phyloP scores from a whole-genome alignment of 805 yeast genomes.

The Zygosaccharomyces bisporus region DNA sequence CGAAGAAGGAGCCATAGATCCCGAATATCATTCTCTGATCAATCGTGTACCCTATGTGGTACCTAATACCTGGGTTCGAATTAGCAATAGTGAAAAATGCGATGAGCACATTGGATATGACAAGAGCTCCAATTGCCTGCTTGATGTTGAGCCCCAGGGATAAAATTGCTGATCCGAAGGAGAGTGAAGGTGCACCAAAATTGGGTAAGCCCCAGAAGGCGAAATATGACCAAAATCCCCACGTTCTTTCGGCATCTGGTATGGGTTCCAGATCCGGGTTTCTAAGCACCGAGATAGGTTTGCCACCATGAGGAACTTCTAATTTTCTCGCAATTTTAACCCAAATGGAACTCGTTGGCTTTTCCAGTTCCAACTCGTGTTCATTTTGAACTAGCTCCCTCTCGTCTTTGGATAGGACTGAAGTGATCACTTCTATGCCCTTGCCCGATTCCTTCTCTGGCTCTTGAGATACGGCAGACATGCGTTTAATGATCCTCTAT shows the following conservation, averaged over 20 bases:
- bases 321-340: constrained; percentile 16
- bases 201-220: constrained; percentile 40
- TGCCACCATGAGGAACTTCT: constrained; percentile 31
- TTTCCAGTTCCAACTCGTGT: neutral
- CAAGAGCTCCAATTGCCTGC: constrained; percentile 33
- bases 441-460: neutral
- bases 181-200: constrained; percentile 38
- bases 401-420: neutral
- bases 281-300: constrained; percentile 33
- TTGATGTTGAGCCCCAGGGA: constrained; percentile 29
- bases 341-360: neutral
- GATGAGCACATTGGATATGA: constrained; percentile 23
- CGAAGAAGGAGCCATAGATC: constrained; percentile 35
- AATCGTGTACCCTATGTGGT: constrained; percentile 40
- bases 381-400: neutral
- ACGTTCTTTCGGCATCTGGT: constrained; percentile 36
- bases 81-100: constrained; percentile 25
- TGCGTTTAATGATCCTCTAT: no score
- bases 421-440: neutral
- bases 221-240: constrained; percentile 36
- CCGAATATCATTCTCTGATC: constrained; percentile 39
- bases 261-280: constrained; percentile 42
- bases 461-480: neutral
- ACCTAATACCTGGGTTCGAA: constrained; percentile 30
- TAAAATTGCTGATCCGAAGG: constrained; percentile 34